Conservation (phyloP, 2,329 filamentous ascomycete genomes). For the Aspergillus ochraceoroseus region DNA sequence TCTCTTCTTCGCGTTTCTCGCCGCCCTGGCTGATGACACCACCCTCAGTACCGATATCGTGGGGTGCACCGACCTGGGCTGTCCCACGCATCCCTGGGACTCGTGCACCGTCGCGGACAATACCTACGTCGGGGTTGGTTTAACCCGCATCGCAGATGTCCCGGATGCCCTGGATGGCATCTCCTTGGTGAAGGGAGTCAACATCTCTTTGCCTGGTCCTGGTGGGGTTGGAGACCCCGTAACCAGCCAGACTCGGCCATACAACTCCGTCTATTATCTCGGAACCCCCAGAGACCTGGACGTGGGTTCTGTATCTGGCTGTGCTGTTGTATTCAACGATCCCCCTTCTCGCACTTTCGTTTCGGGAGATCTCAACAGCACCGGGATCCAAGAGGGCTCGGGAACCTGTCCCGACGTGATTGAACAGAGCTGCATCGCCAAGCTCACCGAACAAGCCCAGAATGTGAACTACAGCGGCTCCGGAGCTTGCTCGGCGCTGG, state of each 20-base stretch:
- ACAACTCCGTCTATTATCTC: conserved; percentile 18
- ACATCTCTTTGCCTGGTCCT: too few species aligned
- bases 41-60: conserved; percentile 5
- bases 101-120: conserved; percentile 13
- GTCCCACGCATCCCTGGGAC: conserved; percentile 11
- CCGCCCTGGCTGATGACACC: conserved; percentile 4
- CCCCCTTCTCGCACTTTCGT: conserved; percentile 10
- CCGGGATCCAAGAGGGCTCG: neutral
- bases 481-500: conserved; percentile 3
- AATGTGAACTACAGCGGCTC: neutral
- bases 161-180: conserved; percentile 13
- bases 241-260: conserved; percentile 2
- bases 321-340: conserved; percentile 20
- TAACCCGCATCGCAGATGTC: conserved; percentile 10
- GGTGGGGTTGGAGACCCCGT: neutral
- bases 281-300: conserved; percentile 10
- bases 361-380: neutral
- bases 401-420: conserved; percentile 17
- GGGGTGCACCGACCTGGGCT: conserved; percentile 14
- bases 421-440: conserved; percentile 16
- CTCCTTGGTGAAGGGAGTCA: conserved; percentile 18
- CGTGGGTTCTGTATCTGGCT: conserved; percentile 10
- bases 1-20: neutral
- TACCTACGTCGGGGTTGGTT: conserved; percentile 11
- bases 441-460: conserved; percentile 10